These are phyloP conservation scores for Lipomyces lipofer DNA, from an alignment of 805 yeast species.

Conservation along the genomic window DNA sequence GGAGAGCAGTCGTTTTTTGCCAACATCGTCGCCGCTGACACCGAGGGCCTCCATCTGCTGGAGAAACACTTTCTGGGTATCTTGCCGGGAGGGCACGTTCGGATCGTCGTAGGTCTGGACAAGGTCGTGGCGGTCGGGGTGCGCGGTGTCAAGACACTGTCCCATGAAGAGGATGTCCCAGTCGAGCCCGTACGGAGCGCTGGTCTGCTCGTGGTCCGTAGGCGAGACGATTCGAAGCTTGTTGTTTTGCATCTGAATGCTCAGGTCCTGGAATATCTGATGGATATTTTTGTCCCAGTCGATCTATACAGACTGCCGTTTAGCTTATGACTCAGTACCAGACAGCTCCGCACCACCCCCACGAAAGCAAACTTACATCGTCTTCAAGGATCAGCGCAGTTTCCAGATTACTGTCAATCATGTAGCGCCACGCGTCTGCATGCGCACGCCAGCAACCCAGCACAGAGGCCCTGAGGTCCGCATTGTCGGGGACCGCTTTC, in stretches of 20 bases:
- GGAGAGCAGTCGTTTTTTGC: slow-evolving; percentile 11
- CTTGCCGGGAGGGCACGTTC: slow-evolving; percentile 7
- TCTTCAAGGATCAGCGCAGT: slow-evolving; percentile 20
- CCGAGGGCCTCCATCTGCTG: slow-evolving; percentile 3
- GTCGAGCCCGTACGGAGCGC: slow-evolving; percentile 27
- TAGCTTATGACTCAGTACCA: background rate
- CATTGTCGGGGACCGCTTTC: slow-evolving; percentile 15
- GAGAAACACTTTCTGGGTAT: background rate
- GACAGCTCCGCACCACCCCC: background rate
- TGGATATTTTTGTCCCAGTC: slow-evolving; percentile 21
- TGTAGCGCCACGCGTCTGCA: slow-evolving; percentile 18
- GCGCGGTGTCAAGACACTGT: slow-evolving; percentile 12
- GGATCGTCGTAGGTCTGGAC: slow-evolving; percentile 15
- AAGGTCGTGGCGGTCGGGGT: slow-evolving; percentile 14
- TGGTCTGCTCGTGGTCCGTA: slow-evolving; percentile 16
- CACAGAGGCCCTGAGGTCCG: slow-evolving; percentile 7
- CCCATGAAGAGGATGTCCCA: slow-evolving; percentile 24
- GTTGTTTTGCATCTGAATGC: slow-evolving; percentile 9
- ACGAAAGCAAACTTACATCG: slow-evolving; percentile 7
- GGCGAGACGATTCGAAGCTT: slow-evolving; percentile 4
- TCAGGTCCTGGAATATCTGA: slow-evolving; percentile 11
- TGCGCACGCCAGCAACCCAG: slow-evolving; percentile 27
- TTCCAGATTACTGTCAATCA: slow-evolving; percentile 16
- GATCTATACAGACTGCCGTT: slow-evolving; percentile 6
- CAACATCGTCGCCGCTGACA: slow-evolving; percentile 7